These are phyloP conservation scores for Claviceps sp. DNA, from an alignment of 2,329 filamentous ascomycete genomes.

Conservation along the genomic window DNA sequence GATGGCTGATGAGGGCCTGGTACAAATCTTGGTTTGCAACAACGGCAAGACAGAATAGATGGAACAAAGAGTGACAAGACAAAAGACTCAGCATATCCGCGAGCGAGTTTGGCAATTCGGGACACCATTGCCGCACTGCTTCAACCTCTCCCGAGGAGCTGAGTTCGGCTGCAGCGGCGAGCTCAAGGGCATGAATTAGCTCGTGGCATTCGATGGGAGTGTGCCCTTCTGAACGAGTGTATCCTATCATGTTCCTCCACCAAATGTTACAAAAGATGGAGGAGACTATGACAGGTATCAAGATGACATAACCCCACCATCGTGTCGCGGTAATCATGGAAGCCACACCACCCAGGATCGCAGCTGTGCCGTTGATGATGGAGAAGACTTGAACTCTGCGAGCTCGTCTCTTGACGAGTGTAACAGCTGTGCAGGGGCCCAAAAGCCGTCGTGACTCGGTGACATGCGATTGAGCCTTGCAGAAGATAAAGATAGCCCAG, in stretches of 20 bases:
- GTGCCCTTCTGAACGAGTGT: constrained; percentile 13
- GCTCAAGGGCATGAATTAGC: constrained; percentile 10
- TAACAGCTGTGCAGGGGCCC: constrained; percentile 12
- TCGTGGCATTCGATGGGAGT: constrained; percentile 4
- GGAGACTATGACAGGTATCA: constrained; percentile 34
- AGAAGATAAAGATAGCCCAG: constrained; percentile 32
- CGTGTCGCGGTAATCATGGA: constrained; percentile 35
- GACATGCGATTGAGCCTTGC: constrained; percentile 26
- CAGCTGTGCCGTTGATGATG: constrained; percentile 28
- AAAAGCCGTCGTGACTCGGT: constrained; percentile 13
- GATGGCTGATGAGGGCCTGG: constrained; percentile 4
- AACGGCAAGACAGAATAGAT: constrained; percentile 5
- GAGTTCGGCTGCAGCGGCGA: constrained; percentile 9
- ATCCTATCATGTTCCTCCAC: constrained; percentile 33
- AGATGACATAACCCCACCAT: constrained; percentile 40
- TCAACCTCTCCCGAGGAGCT: constrained; percentile 2
- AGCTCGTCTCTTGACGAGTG: constrained; percentile 22
- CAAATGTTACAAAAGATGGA: constrained; percentile 34
- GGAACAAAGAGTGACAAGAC: constrained; percentile 8
- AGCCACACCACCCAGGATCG: constrained; percentile 32
- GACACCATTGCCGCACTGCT: constrained; percentile 5
- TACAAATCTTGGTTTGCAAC: constrained; percentile 2
- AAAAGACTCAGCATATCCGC: constrained; percentile 7
- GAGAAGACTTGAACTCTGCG: constrained; percentile 31
- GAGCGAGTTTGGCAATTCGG: constrained; percentile 7